Base-by-base conservation (phyloP, 1,139 yeast species). In the Suhomyces taliae region DNA sequence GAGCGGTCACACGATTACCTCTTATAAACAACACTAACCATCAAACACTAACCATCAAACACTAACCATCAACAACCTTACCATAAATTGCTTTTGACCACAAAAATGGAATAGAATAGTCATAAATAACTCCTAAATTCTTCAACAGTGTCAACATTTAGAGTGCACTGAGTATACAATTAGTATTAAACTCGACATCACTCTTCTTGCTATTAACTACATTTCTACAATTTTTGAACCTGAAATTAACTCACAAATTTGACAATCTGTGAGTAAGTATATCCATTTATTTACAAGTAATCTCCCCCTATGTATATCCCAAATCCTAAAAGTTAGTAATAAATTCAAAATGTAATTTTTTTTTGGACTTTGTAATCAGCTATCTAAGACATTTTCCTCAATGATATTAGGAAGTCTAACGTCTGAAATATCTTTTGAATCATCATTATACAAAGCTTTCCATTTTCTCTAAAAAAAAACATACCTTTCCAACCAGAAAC, bases 331-430 rank as follows among this genome's bases (percentile, higher is more conserved):
- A 10, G 41, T 39, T 39, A 39, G 41, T 39, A 39, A 4, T 34
- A 35, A 26, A 15, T 15, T 26, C 14, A 24, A 11, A 29, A 10
- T 12, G 33, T 36, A 12, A 33, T 10, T 9, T 29, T 14, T 14
- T 14, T 19, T 19, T 19, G 24, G 24, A 19, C 32, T 29, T 29
- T 29, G 32, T 29, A 9, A 34, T 62, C 67, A 62, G 68, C 53
- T 59, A 53, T 55, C 54, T 58, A 56, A 63, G 67, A 64, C 56
- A 46, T 54, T 60, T 46, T 64, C 68, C 65, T 62, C 69, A 64
- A 55, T 47, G 44, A 26, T 42, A 44, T 52, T 64, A 60, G 64
- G 67, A 58, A 64, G 68, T 64, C 68, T 64, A 64, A 64, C 67
- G 66, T 62, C 66, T 61, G 53, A 51, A 56, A 55, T 55, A 55